These are phyloP conservation scores for Entomortierella beljakovae DNA, from an alignment of 192 early-diverging fungal genomes.

Conservation along the genomic window DNA sequence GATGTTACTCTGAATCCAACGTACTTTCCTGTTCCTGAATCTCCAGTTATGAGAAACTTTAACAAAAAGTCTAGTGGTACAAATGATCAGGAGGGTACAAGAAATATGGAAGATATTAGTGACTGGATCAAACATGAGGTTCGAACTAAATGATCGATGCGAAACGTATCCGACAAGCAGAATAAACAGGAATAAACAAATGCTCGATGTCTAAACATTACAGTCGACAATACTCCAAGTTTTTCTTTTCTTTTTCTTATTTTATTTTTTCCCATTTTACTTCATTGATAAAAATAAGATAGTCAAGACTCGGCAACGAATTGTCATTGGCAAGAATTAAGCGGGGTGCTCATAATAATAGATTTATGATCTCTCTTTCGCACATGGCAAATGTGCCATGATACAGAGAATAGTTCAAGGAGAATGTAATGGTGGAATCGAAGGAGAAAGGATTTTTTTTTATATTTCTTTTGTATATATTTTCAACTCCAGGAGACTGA, in stretches of 20 bases:
- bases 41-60: constrained; percentile 70
- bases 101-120: not conserved
- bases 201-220: too few relatives aligned
- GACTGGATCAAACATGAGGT: not conserved
- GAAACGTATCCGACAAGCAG: not conserved
- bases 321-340: not conserved
- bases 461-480: not conserved
- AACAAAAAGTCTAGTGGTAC: constrained; percentile 57
- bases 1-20: too few relatives aligned
- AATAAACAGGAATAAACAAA: too few relatives aligned
- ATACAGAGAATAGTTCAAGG: constrained; percentile 7
- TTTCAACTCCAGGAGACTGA: not conserved
- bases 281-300: too few relatives aligned
- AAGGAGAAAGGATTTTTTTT: not conserved
- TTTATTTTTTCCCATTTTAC: not conserved
- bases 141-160: not conserved
- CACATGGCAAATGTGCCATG: not conserved
- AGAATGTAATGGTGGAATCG: not conserved
- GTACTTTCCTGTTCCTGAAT: constrained; percentile 72
- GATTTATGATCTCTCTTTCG: constrained; percentile 1
- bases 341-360: not conserved
- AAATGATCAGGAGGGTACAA: not conserved
- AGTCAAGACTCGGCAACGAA: not conserved
- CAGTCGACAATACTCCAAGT: too few relatives aligned
- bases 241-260: not conserved